Percentiles rank a stretch among this genome's conserved stretches.
Conservation (phyloP, 192 early-diverging fungal genomes). For the Coemansia sp. region DNA sequence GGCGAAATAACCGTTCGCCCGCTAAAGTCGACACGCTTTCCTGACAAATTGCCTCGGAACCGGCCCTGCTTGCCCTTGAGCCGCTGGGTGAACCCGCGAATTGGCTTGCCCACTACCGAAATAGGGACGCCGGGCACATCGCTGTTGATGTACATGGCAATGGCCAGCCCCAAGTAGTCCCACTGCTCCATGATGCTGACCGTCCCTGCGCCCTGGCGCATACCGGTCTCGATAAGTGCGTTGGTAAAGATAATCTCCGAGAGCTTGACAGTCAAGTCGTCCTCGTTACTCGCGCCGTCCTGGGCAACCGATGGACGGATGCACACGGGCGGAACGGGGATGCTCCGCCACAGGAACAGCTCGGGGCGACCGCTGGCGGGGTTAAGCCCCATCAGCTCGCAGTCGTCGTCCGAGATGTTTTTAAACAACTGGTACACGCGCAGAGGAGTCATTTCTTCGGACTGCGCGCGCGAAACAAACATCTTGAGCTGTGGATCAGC, state of each 20-base stretch:
- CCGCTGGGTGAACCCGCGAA: constrained; percentile 89
- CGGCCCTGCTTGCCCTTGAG: constrained; percentile 99
- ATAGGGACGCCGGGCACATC: constrained; percentile 88
- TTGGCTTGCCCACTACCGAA: constrained; percentile 60
- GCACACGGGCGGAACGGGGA: constrained; percentile 94
- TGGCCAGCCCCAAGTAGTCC: constrained; percentile 91
- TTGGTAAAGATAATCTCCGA: constrained; percentile 94
- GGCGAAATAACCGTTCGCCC: constrained; percentile 98
- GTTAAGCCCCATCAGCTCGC: constrained; percentile 90
- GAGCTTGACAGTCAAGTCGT: constrained; percentile 93
- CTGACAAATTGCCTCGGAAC: constrained; percentile 97
- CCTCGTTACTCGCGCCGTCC: constrained; percentile 93
- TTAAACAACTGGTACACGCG: constrained; percentile 83
- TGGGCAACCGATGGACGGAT: constrained; percentile 94
- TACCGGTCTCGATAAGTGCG: constrained; percentile 58
- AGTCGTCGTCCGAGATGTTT: constrained; percentile 87
- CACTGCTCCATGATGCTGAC: constrained; percentile 85
- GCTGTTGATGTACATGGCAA: constrained; percentile 96
- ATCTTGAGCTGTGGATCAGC: constrained; percentile 71
- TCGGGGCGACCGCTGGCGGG: constrained; percentile 83
- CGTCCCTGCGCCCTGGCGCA: constrained; percentile 60
- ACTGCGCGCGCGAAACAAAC: constrained; percentile 72
- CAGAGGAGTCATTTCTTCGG: constrained; percentile 93
- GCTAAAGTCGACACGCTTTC: constrained; percentile 99
- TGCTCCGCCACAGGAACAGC: constrained; percentile 87